A percentile compares a stretch with the other conserved stretches of the same genome.
Evolutionary conservation across 176 grass and related monocot genomes (phyloP).

Genomic region (Phoenix roebelenii): DNA sequence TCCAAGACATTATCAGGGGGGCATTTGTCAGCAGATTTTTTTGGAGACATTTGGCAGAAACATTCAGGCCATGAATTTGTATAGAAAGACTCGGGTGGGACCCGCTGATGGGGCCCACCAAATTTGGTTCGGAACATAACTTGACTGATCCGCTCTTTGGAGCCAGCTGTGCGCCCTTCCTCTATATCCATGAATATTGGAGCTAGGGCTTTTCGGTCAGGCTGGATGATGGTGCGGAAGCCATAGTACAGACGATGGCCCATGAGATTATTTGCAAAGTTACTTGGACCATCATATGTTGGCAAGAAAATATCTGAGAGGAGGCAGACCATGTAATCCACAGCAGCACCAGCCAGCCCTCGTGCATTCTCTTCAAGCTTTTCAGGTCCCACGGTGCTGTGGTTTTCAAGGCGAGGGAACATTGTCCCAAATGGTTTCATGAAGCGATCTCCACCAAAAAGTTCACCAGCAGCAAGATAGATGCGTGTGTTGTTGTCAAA

Average conservation of each 20-base stretch:
- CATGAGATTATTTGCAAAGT: conserved; percentile 98
- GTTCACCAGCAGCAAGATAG: conserved; percentile 85
- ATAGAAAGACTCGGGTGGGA: conserved; percentile 73
- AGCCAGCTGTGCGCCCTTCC: conserved; percentile 47
- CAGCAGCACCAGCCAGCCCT: conserved; percentile 69
- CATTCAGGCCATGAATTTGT: conserved; percentile 98
- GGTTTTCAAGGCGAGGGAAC: conserved; percentile 71
- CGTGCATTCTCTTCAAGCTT: conserved; percentile 64
- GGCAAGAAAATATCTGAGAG: conserved; percentile 93
- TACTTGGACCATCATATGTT: conserved; percentile 95
- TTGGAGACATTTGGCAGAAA: conserved; percentile 62
- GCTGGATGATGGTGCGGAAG: conserved; percentile 77
- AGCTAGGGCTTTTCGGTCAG: conserved; percentile 77
- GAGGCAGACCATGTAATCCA: conserved; percentile 99
- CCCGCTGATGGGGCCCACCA: conserved; percentile 63
- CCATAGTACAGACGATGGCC: conserved; percentile 88
- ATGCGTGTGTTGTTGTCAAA: conserved; percentile 80
- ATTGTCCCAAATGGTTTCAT: conserved; percentile 78
- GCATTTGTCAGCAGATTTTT: conserved; percentile 45
- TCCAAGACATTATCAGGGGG: conserved; percentile 54
- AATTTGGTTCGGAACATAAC: conserved; percentile 74
- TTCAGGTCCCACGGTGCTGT: conserved; percentile 58
- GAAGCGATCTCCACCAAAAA: conserved; percentile 86
- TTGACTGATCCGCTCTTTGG: conserved; percentile 59
- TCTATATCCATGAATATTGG: conserved; percentile 76